phyloP scores from a whole-genome alignment of 2,329 filamentous ascomycete species.

The Erysiphe pulchra region DNA sequence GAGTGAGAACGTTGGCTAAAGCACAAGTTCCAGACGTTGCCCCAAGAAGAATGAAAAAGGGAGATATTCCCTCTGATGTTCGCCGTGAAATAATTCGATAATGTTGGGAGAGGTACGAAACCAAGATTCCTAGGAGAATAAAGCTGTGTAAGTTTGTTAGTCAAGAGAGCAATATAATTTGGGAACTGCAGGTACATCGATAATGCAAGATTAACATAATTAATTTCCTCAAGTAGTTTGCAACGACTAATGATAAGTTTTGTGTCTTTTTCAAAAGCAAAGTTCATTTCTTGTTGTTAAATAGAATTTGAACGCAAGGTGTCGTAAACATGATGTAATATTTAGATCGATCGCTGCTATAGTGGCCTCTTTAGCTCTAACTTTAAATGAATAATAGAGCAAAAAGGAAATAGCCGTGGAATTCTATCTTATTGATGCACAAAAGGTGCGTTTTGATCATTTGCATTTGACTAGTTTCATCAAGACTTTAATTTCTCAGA shows the following conservation, averaged over 20 bases:
- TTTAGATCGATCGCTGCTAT: no score
- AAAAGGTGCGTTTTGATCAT: no score
- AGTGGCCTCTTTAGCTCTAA: no score
- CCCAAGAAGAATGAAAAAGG: conserved; percentile 85
- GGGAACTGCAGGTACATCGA: conserved; percentile 20
- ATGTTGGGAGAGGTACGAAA: conserved; percentile 90
- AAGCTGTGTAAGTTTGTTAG: conserved; percentile 16
- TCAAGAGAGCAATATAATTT: neutral
- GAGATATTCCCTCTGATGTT: conserved; percentile 83
- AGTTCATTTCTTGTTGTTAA: no score
- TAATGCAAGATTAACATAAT: conserved; percentile 24
- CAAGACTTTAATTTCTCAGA: no score
- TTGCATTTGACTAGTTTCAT: no score
- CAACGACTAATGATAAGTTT: conserved; percentile 12
- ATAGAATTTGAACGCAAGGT: no score
- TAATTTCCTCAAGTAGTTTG: conserved; percentile 23
- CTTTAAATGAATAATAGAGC: no score
- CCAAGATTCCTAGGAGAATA: conserved; percentile 64
- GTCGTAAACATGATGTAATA: no score
- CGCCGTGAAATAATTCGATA: conserved; percentile 65
- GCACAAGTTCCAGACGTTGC: conserved; percentile 70
- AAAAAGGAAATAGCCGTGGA: no score
- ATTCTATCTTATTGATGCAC: no score
- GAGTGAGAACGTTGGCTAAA: conserved; percentile 75
- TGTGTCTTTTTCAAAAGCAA: no score